Evolutionary conservation across 2,329 filamentous ascomycete genomes (phyloP).

Genomic region (Botryotinia calthae): DNA sequence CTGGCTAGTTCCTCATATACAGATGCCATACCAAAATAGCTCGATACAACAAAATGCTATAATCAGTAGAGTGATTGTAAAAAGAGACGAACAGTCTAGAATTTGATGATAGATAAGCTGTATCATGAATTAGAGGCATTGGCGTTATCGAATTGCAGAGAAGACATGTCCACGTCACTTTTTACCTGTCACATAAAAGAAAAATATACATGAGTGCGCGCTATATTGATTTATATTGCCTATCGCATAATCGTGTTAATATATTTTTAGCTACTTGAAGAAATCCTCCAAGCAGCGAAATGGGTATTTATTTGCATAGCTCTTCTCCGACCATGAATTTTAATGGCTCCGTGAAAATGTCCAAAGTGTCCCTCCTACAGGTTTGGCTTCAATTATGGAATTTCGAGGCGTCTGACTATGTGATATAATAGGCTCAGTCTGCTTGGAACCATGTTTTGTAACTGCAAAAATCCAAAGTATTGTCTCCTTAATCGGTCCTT

Average conservation of each 20-base stretch:
- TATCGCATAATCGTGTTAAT: neutral
- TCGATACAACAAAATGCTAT: neutral
- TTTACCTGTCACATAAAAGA: neutral
- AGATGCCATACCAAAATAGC: no score
- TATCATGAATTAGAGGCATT: neutral
- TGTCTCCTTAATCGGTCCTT: slow-evolving; percentile 5
- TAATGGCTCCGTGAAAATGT: neutral
- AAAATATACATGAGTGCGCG: neutral
- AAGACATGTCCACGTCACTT: neutral
- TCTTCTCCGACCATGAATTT: neutral
- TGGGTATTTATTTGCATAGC: neutral
- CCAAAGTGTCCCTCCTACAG: neutral
- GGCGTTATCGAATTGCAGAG: neutral
- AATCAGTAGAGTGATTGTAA: neutral
- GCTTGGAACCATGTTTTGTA: neutral
- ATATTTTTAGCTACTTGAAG: neutral
- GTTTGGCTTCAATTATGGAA: neutral
- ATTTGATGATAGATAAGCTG: neutral
- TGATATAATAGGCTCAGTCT: neutral
- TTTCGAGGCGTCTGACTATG: neutral
- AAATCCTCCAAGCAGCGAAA: neutral
- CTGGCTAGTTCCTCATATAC: neutral
- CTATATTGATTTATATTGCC: neutral
- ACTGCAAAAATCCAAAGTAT: neutral
- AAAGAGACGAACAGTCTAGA: neutral